Evolutionary conservation across 2,329 filamentous ascomycete species (phyloP), one percentile per base, ranked within the genome.

Genomic region (Penicillium sclerotigenum): DNA sequence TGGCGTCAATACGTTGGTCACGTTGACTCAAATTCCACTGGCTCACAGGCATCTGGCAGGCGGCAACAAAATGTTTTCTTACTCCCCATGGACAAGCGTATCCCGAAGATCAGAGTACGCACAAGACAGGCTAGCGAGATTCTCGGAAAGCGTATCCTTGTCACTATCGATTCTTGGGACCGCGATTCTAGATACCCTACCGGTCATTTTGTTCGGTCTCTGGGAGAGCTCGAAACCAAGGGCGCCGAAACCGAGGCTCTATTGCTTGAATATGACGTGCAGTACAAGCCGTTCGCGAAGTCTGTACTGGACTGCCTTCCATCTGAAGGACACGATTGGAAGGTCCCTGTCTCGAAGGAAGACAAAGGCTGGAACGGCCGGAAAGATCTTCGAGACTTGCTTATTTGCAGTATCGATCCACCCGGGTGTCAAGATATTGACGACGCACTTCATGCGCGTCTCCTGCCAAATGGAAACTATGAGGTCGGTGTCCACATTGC

Each of bases 1-100:
- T 99, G 94, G 94, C 84, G 94, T 58, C 95, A 97, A 74, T 97
- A 97, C 66, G 94, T 99, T 59, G 94, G 94, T 2, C 92, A 97
- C 70, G 88, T 99, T 54, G 94, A 99, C 70, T 87, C 88, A 48
- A 90, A 89, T 11, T 95, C 92, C 2, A 87, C 91, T 47, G 87
- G 87, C 67, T 84, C 87, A 51, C 83, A 86, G 3, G 83, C 84
- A 58, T 87, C 91, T 65, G 91, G 90, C 29, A 84, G 91, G 56
- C 89, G 89, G 66, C 91, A 95, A 71, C 91, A 97, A 71, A 95
- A 85, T 16, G 91, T 99, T 14, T 99, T 99, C 75, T 81, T 99
- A 18, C 86, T 97, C 47, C 92, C 94, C 4, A 97, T 99, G 93
- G 93, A 99, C 75, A 97, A 96, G 80, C 88, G 91, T 67, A 89